Evolutionary conservation across 2,329 filamentous ascomycete genomes (phyloP).

Genomic region (Acephala macrosclerotiorum): DNA sequence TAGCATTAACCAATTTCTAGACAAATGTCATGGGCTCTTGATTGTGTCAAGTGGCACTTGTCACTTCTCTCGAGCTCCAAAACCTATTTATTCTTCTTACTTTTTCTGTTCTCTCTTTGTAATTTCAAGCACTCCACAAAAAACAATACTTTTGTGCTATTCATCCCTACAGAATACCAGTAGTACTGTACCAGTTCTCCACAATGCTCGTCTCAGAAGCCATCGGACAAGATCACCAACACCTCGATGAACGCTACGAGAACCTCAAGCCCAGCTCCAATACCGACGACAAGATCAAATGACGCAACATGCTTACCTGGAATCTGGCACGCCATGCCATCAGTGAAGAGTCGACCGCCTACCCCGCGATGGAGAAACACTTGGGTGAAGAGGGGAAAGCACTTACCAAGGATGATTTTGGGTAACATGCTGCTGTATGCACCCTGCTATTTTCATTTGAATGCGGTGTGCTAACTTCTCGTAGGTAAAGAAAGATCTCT

Average conservation of each 20-base stretch:
- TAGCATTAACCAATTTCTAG: too few relatives aligned
- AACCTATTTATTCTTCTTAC: too few relatives aligned
- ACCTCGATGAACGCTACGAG: constrained; percentile 49
- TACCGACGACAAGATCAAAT: constrained; percentile 49
- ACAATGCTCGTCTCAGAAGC: constrained; percentile 37
- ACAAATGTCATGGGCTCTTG: too few relatives aligned
- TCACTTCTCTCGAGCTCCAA: too few relatives aligned
- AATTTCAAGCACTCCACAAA: too few relatives aligned
- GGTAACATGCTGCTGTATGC: constrained; percentile 50
- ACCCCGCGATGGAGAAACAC: constrained; percentile 60
- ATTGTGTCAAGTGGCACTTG: too few relatives aligned
- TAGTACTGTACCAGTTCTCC: too few relatives aligned
- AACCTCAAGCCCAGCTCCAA: constrained; percentile 49
- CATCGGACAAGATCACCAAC: constrained; percentile 49
- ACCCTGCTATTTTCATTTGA: neutral
- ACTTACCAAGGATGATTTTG: constrained; percentile 56
- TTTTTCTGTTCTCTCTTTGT: too few relatives aligned
- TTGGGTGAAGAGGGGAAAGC: constrained; percentile 51
- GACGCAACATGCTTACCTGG: constrained; percentile 57
- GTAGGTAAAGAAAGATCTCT: constrained; percentile 59
- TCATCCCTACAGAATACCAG: too few relatives aligned
- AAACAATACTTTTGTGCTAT: too few relatives aligned
- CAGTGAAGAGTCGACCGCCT: constrained; percentile 58
- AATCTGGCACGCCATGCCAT: constrained; percentile 57
- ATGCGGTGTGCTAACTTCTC: neutral